phyloP scores from a whole-genome alignment of 2,329 filamentous ascomycete species.

The Ophiostoma himal-ulmi region DNA sequence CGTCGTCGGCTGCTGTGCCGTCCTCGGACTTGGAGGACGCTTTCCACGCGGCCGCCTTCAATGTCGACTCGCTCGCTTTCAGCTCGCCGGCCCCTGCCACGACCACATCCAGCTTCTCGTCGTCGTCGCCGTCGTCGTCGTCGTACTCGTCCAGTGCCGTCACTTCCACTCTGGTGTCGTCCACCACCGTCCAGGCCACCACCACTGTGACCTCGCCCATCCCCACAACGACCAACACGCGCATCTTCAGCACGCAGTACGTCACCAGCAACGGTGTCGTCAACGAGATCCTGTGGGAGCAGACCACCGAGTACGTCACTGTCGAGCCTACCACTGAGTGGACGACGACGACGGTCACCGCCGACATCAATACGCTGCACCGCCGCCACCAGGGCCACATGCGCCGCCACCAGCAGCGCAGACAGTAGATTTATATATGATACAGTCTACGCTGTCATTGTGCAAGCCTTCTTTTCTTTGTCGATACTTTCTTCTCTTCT shows the following conservation, averaged over 20 bases:
- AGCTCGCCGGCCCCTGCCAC: background rate
- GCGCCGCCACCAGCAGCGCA: slow-evolving; percentile 33
- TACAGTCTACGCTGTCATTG: background rate
- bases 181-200: background rate
- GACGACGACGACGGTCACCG: slow-evolving; percentile 33
- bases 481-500: slow-evolving; percentile 17
- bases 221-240: slow-evolving; percentile 28
- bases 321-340: slow-evolving; percentile 38
- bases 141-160: slow-evolving; percentile 12
- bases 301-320: slow-evolving; percentile 49
- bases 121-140: background rate
- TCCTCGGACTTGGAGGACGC: background rate
- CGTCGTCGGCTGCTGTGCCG: background rate
- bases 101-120: background rate
- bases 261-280: slow-evolving; percentile 47
- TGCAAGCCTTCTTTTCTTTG: slow-evolving; percentile 7
- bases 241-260: slow-evolving; percentile 48
- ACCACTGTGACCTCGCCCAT: slow-evolving; percentile 27
- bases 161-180: slow-evolving; percentile 1
- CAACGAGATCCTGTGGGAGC: slow-evolving; percentile 52
- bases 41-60: slow-evolving; percentile 13
- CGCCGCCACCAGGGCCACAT: slow-evolving; percentile 33
- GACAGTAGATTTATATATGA: slow-evolving; percentile 8
- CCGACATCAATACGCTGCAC: slow-evolving; percentile 29
- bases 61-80: slow-evolving; percentile 15